Evolutionary conservation across 306 rosid genomes (phyloP).

Genomic region (Sicyos baderoa): DNA sequence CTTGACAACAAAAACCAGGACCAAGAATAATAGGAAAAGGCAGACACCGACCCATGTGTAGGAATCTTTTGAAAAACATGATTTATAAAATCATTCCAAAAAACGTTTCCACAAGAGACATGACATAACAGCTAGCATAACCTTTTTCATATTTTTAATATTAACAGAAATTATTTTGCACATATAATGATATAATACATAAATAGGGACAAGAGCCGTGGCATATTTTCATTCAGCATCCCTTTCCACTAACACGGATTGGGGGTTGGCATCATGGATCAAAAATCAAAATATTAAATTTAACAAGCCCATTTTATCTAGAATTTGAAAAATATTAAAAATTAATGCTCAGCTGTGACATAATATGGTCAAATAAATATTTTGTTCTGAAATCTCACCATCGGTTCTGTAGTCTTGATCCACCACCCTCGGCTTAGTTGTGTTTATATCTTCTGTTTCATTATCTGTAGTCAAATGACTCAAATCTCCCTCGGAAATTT

Average conservation of each 20-base stretch:
- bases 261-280: background rate
- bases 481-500: slow-evolving; percentile 48
- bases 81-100: background rate
- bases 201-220: background rate
- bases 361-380: slow-evolving; percentile 34
- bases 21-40: background rate
- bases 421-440: slow-evolving; percentile 39
- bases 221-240: background rate
- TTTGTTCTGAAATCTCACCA: slow-evolving; percentile 46
- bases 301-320: slow-evolving; percentile 27
- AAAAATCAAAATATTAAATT: background rate
- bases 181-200: background rate
- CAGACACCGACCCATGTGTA: background rate
- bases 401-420: slow-evolving; percentile 47
- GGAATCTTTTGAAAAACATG: background rate
- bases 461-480: slow-evolving; percentile 32
- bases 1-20: background rate
- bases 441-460: background rate
- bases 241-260: background rate
- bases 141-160: background rate
- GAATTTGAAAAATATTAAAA: slow-evolving; percentile 43
- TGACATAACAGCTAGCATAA: background rate
- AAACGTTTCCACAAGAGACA: background rate
- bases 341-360: slow-evolving; percentile 33
- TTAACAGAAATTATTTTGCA: background rate